Base-by-base conservation (phyloP, 495 filamentous ascomycete species). In the Copromyces sp. region DNA sequence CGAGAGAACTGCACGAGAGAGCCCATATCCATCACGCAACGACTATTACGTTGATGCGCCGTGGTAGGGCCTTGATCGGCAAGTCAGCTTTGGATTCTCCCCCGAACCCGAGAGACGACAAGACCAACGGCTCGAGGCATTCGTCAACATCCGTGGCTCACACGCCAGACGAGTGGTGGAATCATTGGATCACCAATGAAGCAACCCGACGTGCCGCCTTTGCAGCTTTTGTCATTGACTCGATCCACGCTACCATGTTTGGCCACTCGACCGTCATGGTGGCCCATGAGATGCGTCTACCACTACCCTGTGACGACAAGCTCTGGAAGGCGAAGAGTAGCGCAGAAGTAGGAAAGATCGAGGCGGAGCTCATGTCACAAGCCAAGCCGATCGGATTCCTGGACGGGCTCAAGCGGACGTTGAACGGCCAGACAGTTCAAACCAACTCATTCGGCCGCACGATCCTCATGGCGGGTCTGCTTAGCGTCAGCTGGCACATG, bases 21-120 rank as follows among this genome's bases (percentile, higher is more conserved):
- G 95, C 95, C 8, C 95, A 98, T 75, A 97, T 99, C 42, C 95
- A 98, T 73, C 95, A 99, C 80, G 96, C 94, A 35, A 97, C 95
- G 0, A 97, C 95, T 0, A 88, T 99, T 70, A 97, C 94, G 1
- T 83, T 99, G 65, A 98, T 99, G 95, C 91, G 95, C 39, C 87
- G 95, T 70, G 95, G 95, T 14, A 91, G 92, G 77, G 97, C 95
- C 9, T 83, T 99, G 32, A 95, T 97, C 74, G 95, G 94, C n/a
- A 90, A 92, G 72, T 94, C 93, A 24, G 90, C 93, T 0, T 84
- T 93, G 47, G 95, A 98, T 75, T 94, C 93, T 8, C 94, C 95
- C 7, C 93, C 93, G n/a, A 93, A 89, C 70, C 85, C 87, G 37
- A 86, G 91, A 74, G 92, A 94, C 69, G 87, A 91, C 77, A 85